Percentiles rank a stretch among this genome's conserved stretches.
Conservation (phyloP, 148 eudicot genomes). For the Rhododendron ferrugineum region DNA sequence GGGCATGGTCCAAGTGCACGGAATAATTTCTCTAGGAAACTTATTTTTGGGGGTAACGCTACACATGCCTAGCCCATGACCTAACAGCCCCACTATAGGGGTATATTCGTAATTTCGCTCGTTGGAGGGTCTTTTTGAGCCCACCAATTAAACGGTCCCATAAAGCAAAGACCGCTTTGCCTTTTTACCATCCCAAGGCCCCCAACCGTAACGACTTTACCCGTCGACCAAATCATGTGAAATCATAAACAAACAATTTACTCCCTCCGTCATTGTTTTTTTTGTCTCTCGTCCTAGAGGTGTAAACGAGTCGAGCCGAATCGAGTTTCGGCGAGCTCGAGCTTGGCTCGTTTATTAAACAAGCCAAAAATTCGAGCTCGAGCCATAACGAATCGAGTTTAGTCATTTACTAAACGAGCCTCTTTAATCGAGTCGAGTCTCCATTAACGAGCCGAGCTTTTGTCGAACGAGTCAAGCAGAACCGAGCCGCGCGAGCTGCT, state of each 20-base stretch:
- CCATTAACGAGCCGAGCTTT: too few species aligned
- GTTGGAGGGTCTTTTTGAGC: not conserved
- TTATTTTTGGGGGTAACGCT: not conserved
- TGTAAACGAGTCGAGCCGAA: too few species aligned
- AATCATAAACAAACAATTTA: not conserved
- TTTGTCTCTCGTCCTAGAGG: too few species aligned
- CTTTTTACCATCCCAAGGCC: not conserved
- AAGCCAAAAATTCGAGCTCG: too few species aligned
- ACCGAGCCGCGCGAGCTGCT: too few species aligned
- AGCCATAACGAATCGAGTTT: too few species aligned
- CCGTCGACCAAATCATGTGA: conserved; percentile 2
- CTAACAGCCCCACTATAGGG: not conserved
- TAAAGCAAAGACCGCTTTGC: not conserved
- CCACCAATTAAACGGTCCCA: conserved; percentile 1
- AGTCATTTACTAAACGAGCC: too few species aligned
- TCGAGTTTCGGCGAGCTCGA: too few species aligned
- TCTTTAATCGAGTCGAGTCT: too few species aligned
- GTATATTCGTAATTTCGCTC: not conserved
- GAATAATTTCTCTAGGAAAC: not conserved
- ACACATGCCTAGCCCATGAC: not conserved
- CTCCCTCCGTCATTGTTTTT: too few species aligned
- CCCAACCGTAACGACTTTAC: conserved; percentile 5
- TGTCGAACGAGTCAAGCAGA: too few species aligned
- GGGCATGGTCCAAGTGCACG: not conserved
- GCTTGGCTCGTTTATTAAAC: too few species aligned